phyloP scores from a whole-genome alignment of 192 early-diverging fungal species.

The Gorgonomyces haynaldii region DNA sequence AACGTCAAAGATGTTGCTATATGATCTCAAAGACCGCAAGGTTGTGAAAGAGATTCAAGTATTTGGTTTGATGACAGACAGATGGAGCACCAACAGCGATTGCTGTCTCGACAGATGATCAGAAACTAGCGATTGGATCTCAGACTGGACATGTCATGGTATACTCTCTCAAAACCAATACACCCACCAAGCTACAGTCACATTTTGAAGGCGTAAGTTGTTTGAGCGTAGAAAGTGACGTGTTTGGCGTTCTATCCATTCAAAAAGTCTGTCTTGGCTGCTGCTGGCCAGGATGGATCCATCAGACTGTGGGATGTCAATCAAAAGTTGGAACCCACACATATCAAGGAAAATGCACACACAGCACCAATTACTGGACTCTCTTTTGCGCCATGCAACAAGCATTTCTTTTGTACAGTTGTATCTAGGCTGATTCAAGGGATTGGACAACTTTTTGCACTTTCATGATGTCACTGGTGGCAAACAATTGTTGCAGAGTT shows the following conservation, averaged over 20 bases:
- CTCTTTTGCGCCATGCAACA: conserved; percentile 22
- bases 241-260: conserved; percentile 24
- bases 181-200: conserved; percentile 5
- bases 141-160: conserved; percentile 10
- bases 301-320: conserved; percentile 30
- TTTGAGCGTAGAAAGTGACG: conserved; percentile 13
- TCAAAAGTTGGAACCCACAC: conserved; percentile 1
- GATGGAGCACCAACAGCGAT: too few relatives aligned
- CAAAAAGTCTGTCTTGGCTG: conserved; percentile 24
- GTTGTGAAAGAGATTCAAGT: too few relatives aligned
- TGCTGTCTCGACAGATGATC: conserved; percentile 20
- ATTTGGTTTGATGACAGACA: too few relatives aligned
- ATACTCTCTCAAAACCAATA: conserved; percentile 25
- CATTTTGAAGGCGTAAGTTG: conserved; percentile 20
- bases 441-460: conserved; percentile 17
- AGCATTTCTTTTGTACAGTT: conserved; percentile 20
- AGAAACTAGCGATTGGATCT: conserved; percentile 8
- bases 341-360: conserved; percentile 18
- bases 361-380: conserved; percentile 16
- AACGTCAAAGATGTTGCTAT: too few relatives aligned
- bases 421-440: too few relatives aligned
- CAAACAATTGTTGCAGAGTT: conserved; percentile 4
- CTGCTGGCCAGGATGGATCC: conserved; percentile 23
- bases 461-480: conserved; percentile 16
- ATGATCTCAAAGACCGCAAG: too few relatives aligned